Base-by-base conservation (phyloP, 1,284 basidiomycete species). In the Cutaneotrichosporon dermatis region DNA sequence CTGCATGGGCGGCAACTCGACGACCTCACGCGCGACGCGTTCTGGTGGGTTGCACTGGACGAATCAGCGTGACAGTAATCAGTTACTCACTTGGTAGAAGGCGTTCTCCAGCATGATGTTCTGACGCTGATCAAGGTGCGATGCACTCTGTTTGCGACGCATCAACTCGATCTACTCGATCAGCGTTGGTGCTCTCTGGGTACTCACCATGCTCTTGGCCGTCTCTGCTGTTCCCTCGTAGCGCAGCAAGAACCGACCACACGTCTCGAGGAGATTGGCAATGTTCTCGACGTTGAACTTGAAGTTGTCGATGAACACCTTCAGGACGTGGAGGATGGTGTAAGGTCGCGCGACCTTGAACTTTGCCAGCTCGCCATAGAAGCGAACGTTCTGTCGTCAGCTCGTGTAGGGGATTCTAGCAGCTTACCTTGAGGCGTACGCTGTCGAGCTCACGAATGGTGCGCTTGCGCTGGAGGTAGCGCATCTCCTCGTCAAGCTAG, bases 261-360 rank as follows among this genome's bases (percentile, higher is more conserved):
- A 99, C 0, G 89, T 90, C 78, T 99, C 96, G 48, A 99, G 81
- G 3, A 99, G 80, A 62, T 93, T 83, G 13, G 94, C 90, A 16
- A 98, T 83, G 71, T 93, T 96, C 70, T 99, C 96, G 45, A 99
- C 85, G 72, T 97, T 98, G 37, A 86, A 86, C 4, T 88, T 87
- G 72, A 99, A 93, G 74, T 98, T 93, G 71, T 98, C 95, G 68
- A 99, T 80, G 76, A 92, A 96, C 50, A 95, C 90, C 84, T 98
- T 98, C 81, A 96, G 89, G 65, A 92, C 89, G 74, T 99, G 94
- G 53, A 99, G 81, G 69, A 98, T 93, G 58, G 94, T 82, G 75
- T 98, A 92, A 0, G 88, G 82, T 7, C 92, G 93, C 7, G 96
- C 89, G n/a, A 99, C 86, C 48, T 85, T 83, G 79, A 99, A 99